Conservation (phyloP, 768 basidiomycete species). For the Tylopilus cervinicoccineus region DNA sequence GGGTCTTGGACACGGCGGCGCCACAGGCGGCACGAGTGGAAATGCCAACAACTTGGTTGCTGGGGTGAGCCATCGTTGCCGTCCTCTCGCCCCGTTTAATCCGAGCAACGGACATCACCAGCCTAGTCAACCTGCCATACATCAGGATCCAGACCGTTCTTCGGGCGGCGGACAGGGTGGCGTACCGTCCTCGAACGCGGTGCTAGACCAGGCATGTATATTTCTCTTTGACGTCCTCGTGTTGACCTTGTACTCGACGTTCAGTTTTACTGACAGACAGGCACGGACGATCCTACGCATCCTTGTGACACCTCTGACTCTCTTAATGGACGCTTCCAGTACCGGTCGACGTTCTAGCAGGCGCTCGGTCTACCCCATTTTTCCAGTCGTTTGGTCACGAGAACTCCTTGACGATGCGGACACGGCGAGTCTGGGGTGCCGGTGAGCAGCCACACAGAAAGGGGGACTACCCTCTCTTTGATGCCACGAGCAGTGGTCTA, state of each 20-base stretch:
- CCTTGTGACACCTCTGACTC: slow-evolving; percentile 4
- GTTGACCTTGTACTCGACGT: background rate
- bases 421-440: background rate
- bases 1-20: slow-evolving; percentile 17
- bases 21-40: slow-evolving; percentile 2
- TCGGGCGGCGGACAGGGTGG: slow-evolving; percentile 15
- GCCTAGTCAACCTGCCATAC: slow-evolving; percentile 23
- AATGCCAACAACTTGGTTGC: slow-evolving; percentile 17
- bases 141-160: slow-evolving; percentile 25
- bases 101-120: slow-evolving; percentile 1
- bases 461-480: background rate
- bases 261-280: slow-evolving; percentile 22
- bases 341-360: background rate
- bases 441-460: background rate
- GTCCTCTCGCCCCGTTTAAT: background rate
- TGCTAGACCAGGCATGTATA: slow-evolving; percentile 23
- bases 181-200: slow-evolving; percentile 19
- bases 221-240: background rate
- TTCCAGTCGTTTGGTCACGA: background rate
- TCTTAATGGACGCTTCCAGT: background rate
- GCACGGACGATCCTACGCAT: background rate
- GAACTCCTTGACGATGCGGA: background rate
- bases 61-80: slow-evolving; percentile 19
- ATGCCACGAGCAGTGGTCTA: background rate
- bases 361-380: background rate